Evolutionary conservation across 2,329 filamentous ascomycete species (phyloP), one percentile per base, ranked within the genome.

Genomic region (Microsporum ferrugineum): DNA sequence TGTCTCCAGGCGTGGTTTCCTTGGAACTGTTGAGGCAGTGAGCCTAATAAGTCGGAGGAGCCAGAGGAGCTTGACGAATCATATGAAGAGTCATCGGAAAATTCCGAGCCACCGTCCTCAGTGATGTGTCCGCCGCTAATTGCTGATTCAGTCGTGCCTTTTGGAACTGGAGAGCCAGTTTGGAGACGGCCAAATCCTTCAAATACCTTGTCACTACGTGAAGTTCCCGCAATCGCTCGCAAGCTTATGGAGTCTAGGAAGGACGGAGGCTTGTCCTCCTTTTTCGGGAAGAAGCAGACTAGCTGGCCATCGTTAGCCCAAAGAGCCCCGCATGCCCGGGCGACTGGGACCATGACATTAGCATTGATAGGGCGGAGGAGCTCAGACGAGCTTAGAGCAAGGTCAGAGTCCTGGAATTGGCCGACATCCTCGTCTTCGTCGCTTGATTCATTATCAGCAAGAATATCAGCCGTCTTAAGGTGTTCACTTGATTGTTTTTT

Each of bases 391-490:
- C 79, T 78, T 70, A 76, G 73, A 31, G 76, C 76, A 59, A 80
- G 66, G 45, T 76, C 75, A 60, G 78, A 74, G 27, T 71, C 74
- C 60, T 75, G 73, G 61, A 71, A 71, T 68, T 75, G 64, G 14
- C 74, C 72, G 60, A 78, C 70, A 62, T 76, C 74, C 61, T 91
- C 89, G 65, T 91, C 88, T 63, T 89, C 87, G 64, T 90, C 87
- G 67, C 88, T 95, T 2, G 90, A 96, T 66, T 89, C 92, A 65
- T 94, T 89, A 61, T 88, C 88, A 34, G 73, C 77, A 41, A 78
- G 60, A 55, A 71, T 71, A 57, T 76, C 71, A 12, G 76, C 72
- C 51, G 75, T 73, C 63, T 79, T 76, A 59, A 78, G 65, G 63
- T 75, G 72, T 60, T 73, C 72, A 60, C 83, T 83, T 5, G 84